Conservation (phyloP, 768 basidiomycete species). For the Podaxis sp. region DNA sequence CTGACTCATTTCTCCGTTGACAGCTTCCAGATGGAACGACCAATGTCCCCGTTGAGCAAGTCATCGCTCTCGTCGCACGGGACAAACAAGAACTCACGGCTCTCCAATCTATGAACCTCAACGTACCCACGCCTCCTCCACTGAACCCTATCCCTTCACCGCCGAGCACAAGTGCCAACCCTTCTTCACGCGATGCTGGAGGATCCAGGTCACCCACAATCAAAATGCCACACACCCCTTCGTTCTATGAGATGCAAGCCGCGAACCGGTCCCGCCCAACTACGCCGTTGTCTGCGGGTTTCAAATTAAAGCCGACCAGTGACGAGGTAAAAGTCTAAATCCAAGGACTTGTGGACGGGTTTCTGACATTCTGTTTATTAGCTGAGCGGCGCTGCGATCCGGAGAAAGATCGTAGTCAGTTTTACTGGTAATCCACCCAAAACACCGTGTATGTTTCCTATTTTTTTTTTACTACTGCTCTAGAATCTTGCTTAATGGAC, state of each 20-base stretch:
- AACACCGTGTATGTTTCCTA: background rate
- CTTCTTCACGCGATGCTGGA: slow-evolving; percentile 18
- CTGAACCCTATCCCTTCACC: slow-evolving; percentile 26
- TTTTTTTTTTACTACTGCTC: background rate
- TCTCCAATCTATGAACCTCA: slow-evolving; percentile 20
- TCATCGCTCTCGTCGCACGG: slow-evolving; percentile 86
- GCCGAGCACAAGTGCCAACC: slow-evolving; percentile 18
- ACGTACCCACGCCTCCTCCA: slow-evolving; percentile 23
- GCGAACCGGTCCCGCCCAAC: slow-evolving; percentile 23
- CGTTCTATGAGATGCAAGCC: slow-evolving; percentile 29
- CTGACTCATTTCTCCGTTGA: background rate
- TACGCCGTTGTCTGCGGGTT: slow-evolving; percentile 5
- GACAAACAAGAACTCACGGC: slow-evolving; percentile 37
- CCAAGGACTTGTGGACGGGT: background rate
- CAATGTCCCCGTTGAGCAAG: slow-evolving; percentile 80
- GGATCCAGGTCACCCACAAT: slow-evolving; percentile 24
- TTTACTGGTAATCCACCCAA: slow-evolving; percentile 20
- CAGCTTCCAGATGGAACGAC: slow-evolving; percentile 69
- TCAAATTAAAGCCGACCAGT: background rate
- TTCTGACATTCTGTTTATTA: slow-evolving; percentile 12
- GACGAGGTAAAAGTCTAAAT: slow-evolving; percentile 7
- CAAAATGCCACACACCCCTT: slow-evolving; percentile 23
- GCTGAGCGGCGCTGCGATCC: slow-evolving; percentile 29
- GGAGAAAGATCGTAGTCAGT: slow-evolving; percentile 36
- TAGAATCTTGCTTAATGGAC: background rate